Base-by-base conservation (phyloP, 2,329 filamentous ascomycete genomes). In the Aspergillus latus region DNA sequence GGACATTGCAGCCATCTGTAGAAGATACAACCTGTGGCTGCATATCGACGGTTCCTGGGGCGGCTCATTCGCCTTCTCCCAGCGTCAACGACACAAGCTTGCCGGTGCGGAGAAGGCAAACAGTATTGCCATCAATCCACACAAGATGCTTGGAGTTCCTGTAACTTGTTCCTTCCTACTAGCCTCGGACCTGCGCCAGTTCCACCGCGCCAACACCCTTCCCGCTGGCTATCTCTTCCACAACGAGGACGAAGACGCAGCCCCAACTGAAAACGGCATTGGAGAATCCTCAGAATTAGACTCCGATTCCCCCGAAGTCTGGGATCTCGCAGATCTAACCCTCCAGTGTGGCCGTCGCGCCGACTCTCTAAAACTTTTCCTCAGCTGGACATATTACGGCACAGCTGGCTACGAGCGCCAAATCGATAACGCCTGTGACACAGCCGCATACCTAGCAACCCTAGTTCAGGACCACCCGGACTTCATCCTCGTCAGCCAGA, bases 91-190 rank as follows among this genome's bases (percentile, higher is more conserved):
- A 45, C 65, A 76, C 52, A 89, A 91, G 68, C 77, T 97, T 8
- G 72, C 77, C 1, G 93, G 93, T 11, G 79, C 83, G 2, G 81
- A 92, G 44, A 80, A 88, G 40, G 94, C 92, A 8, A 83, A 97
- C 73, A 90, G 86, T 11, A 79, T 97, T 39, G 90, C 92, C 1
- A 84, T 96, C 53, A 97, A 96, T 73, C 92, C 94, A 56, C 94
- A 99, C 77, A 97, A 97, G 77, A 97, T 97, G 94, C 83, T 97
- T 69, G 90, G 90, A 57, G 89, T 91, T 2, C 93, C 94, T 0
- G 78, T 95, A 42, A 96, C 92, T 0, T 97, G 92, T 76, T 92
- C 88, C 0, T 97, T 96, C 77, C 82, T 99, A 4, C 82, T 99
- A 10, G 87, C 85, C 0, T 82, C 83, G 1, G 92, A 97, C 70